Percentiles rank a stretch among this genome's conserved stretches.
These are phyloP conservation scores for Proteromonas lacertae DNA, from an alignment of 352 stramenopile genomes.

Conservation along the genomic window DNA sequence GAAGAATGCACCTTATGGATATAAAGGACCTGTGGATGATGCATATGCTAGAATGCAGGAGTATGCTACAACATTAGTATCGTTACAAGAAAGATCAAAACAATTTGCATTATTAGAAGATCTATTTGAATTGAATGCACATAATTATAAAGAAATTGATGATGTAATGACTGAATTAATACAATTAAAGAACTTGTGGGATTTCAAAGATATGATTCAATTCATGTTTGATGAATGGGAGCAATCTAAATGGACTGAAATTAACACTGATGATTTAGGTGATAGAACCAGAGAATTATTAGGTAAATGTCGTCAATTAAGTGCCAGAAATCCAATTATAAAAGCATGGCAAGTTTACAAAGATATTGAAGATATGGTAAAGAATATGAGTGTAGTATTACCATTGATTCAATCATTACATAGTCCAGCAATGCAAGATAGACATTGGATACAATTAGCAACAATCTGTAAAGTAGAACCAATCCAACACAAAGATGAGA, in stretches of 20 bases:
- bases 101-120: slow-evolving; percentile 40
- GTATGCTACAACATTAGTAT: slow-evolving; percentile 29
- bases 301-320: no score
- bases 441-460: slow-evolving; percentile 40
- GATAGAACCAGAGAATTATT: slow-evolving; percentile 31
- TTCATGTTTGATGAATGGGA: slow-evolving; percentile 25
- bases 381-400: slow-evolving; percentile 12
- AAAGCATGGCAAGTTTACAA: slow-evolving; percentile 38
- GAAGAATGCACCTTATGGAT: slow-evolving; percentile 28
- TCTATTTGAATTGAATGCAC: slow-evolving; percentile 35
- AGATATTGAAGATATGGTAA: slow-evolving; percentile 7
- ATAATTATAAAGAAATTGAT: slow-evolving; percentile 17
- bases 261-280: slow-evolving; percentile 18
- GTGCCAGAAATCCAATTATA: no score
- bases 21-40: slow-evolving; percentile 40
- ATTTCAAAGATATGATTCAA: no score
- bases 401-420: slow-evolving; percentile 20
- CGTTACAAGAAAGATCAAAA: slow-evolving; percentile 50
- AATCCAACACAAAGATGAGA: slow-evolving; percentile 17
- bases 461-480: slow-evolving; percentile 15
- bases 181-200: no score
- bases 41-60: slow-evolving; percentile 33
- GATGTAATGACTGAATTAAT: slow-evolving; percentile 34
- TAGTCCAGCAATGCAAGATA: slow-evolving; percentile 33
- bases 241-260: slow-evolving; percentile 21